These are phyloP conservation scores for Trichomonas tenax DNA, from an alignment of 208 protist species.

Conservation along the genomic window DNA sequence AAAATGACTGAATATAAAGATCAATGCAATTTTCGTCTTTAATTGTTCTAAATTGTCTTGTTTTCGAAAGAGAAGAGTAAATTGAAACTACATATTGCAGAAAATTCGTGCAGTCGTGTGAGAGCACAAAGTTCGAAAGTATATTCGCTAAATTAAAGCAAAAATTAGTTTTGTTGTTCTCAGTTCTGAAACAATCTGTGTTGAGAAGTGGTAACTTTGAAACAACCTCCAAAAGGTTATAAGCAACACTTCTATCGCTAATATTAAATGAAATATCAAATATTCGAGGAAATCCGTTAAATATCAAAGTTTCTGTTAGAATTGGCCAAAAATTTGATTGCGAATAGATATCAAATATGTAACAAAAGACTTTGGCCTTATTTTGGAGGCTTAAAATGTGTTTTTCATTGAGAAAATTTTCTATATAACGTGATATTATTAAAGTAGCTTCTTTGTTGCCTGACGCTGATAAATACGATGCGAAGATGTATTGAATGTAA, in stretches of 20 bases:
- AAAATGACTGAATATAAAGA: not conserved
- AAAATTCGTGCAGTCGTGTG: not conserved
- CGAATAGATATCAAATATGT: not conserved
- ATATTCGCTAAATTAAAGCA: not conserved
- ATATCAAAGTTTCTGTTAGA: not conserved
- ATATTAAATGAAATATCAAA: not conserved
- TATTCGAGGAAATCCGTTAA: not conserved
- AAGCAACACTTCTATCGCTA: not conserved
- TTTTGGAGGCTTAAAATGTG: not conserved
- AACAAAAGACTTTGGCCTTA: not conserved
- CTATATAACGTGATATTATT: not conserved
- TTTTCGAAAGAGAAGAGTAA: not conserved
- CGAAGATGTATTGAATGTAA: not conserved
- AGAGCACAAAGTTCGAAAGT: not conserved
- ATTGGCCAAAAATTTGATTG: not conserved
- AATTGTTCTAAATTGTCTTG: not conserved
- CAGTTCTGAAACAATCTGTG: not conserved
- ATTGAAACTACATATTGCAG: not conserved
- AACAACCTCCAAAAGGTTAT: not conserved
- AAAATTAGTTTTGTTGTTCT: not conserved
- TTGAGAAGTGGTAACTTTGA: not conserved
- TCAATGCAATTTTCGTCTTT: not conserved
- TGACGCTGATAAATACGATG: not conserved
- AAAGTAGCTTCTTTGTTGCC: not conserved
- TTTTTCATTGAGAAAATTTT: not conserved